Evolutionary conservation across 2,329 filamentous ascomycete species (phyloP).

Genomic region (Escovopsis sp.): DNA sequence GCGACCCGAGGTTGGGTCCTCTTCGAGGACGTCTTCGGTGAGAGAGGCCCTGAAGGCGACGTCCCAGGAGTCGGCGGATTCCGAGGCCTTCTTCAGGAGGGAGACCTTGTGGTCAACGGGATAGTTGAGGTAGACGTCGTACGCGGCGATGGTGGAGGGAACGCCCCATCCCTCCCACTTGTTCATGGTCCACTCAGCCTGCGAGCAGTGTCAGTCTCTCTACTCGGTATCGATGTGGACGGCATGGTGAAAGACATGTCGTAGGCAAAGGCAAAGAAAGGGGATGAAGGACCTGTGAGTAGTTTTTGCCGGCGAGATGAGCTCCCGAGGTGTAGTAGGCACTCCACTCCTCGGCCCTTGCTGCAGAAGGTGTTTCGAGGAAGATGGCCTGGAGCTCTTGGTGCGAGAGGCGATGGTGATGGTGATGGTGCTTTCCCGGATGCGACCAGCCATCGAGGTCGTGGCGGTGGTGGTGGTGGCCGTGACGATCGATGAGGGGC

Average conservation of each 20-base stretch:
- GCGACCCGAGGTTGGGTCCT: constrained; percentile 66
- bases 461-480: constrained; percentile 6
- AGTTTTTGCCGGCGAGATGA: constrained; percentile 64
- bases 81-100: constrained; percentile 35
- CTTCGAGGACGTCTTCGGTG: constrained; percentile 69
- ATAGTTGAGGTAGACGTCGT: constrained; percentile 68
- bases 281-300: constrained; percentile 40
- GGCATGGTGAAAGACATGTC: too few species aligned
- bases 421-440: constrained; percentile 11
- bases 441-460: not conserved
- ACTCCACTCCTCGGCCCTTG: constrained; percentile 55
- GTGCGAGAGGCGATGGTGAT: constrained; percentile 14
- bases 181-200: constrained; percentile 61
- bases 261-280: not conserved
- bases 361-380: constrained; percentile 40
- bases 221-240: too few species aligned
- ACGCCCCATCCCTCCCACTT: constrained; percentile 61
- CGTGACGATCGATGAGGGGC: constrained; percentile 17
- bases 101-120: constrained; percentile 56
- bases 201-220: constrained; percentile 4
- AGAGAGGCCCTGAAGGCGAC: constrained; percentile 67
- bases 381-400: constrained; percentile 39
- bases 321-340: constrained; percentile 63
- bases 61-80: constrained; percentile 30
- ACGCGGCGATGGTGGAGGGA: constrained; percentile 47